Percentiles rank a stretch among this genome's conserved stretches.
These are phyloP conservation scores for Calonectria crousiana DNA, from an alignment of 2,329 filamentous ascomycete genomes.

Conservation along the genomic window DNA sequence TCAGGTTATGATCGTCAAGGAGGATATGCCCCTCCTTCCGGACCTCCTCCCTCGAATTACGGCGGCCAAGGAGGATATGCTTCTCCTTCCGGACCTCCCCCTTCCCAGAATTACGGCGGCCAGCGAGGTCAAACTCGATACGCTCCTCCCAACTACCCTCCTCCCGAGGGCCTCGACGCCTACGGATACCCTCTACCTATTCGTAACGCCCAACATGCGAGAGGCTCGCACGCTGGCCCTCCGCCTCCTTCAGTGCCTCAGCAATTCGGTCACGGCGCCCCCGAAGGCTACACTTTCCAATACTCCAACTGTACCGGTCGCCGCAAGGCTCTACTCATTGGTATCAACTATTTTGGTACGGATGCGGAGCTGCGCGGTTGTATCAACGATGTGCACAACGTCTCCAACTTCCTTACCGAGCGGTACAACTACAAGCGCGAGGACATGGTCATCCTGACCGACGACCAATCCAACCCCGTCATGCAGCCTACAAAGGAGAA, in stretches of 20 bases:
- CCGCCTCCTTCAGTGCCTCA: conserved; percentile 65
- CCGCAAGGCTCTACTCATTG: conserved; percentile 80
- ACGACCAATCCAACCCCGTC: conserved; percentile 78
- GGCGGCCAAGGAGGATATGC: conserved; percentile 37
- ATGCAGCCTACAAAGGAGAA: conserved; percentile 82
- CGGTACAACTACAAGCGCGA: conserved; percentile 79
- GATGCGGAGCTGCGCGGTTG: conserved; percentile 79
- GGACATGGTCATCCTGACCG: conserved; percentile 84
- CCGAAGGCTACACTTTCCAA: conserved; percentile 77
- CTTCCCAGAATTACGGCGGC: conserved; percentile 32
- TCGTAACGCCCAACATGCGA: conserved; percentile 42
- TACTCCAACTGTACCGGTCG: conserved; percentile 81
- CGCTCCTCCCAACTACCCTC: conserved; percentile 52
- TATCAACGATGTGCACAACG: conserved; percentile 85
- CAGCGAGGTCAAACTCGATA: conserved; percentile 42
- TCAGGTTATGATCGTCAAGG: not conserved
- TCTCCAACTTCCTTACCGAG: conserved; percentile 77
- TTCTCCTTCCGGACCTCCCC: conserved; percentile 39
- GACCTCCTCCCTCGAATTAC: not conserved
- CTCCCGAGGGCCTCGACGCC: conserved; percentile 57
- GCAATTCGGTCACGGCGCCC: conserved; percentile 76
- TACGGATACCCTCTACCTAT: conserved; percentile 63
- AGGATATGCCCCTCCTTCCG: not conserved
- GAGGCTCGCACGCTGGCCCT: conserved; percentile 48
- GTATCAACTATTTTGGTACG: conserved; percentile 85